phyloP scores from a whole-genome alignment of 805 yeast species.

The Cyberlindnera mycetangii region DNA sequence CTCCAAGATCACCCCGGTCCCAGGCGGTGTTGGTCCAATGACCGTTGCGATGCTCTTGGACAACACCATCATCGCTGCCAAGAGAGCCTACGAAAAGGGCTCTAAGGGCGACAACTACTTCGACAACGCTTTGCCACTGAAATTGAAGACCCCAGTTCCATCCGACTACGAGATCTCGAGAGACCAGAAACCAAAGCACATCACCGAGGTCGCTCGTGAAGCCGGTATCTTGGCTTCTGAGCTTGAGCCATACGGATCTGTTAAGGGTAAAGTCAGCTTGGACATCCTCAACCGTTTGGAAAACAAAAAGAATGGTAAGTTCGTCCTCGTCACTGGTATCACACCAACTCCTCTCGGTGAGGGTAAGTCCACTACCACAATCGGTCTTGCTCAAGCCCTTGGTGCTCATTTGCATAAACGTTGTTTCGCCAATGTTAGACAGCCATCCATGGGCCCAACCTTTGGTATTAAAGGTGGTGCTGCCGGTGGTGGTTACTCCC shows the following conservation, averaged over 20 bases:
- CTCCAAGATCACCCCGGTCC: conserved; percentile 73
- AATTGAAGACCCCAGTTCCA: conserved; percentile 66
- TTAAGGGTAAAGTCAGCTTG: conserved; percentile 72
- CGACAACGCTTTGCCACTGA: conserved; percentile 46
- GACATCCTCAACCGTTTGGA: conserved; percentile 60
- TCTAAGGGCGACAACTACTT: conserved; percentile 7
- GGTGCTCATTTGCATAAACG: conserved; percentile 71
- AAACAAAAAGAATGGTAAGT: conserved; percentile 61
- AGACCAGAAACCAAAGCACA: conserved; percentile 68
- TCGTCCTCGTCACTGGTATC: conserved; percentile 76
- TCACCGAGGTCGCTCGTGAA: conserved; percentile 67
- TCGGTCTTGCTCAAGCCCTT: conserved; percentile 77
- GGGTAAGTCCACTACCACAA: conserved; percentile 82
- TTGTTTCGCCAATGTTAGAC: conserved; percentile 79
- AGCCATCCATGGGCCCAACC: conserved; percentile 90
- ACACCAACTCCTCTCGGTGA: conserved; percentile 87
- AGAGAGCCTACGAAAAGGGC: conserved; percentile 33
- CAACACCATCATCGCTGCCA: conserved; percentile 69
- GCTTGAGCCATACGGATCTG: conserved; percentile 70
- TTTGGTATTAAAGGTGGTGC: conserved; percentile 90
- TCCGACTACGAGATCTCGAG: conserved; percentile 78
- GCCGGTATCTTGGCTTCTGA: conserved; percentile 51
- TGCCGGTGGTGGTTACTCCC: conserved; percentile 88
- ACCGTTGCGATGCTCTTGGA: conserved; percentile 82
- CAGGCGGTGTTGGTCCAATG: conserved; percentile 94